Percentiles rank a stretch among this genome's conserved stretches.
Evolutionary conservation across 352 stramenopile genomes (phyloP).

Genomic region (Pythium rishiriense): DNA sequence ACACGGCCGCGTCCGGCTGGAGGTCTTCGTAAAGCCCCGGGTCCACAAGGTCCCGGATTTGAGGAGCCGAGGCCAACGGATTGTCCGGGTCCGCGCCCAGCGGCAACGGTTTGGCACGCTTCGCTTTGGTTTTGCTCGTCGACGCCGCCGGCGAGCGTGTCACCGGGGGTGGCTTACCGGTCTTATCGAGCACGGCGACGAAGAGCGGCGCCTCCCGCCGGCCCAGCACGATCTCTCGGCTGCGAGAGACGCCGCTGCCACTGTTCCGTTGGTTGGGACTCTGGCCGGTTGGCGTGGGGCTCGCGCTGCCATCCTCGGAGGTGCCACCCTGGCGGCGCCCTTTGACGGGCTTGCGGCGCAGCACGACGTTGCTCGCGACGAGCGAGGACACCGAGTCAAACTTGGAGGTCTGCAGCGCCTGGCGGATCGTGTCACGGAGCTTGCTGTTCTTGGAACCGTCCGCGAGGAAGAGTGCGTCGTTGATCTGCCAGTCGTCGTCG

Average conservation of each 20-base stretch:
- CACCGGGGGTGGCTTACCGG: slow-evolving; percentile 17
- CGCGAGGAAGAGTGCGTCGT: slow-evolving; percentile 83
- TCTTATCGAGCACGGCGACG: slow-evolving; percentile 51
- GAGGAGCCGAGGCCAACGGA: slow-evolving; percentile 34
- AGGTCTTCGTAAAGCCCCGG: slow-evolving; percentile 61
- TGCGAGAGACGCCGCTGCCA: neutral
- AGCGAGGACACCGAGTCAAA: slow-evolving; percentile 91
- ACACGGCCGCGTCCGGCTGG: neutral
- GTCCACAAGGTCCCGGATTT: slow-evolving; percentile 78
- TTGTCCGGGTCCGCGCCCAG: slow-evolving; percentile 22
- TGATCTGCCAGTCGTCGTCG: slow-evolving; percentile 62
- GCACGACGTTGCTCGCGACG: slow-evolving; percentile 72
- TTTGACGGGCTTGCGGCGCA: slow-evolving; percentile 52
- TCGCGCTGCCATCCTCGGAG: neutral
- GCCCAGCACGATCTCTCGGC: slow-evolving; percentile 64
- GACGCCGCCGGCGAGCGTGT: neutral
- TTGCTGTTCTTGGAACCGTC: slow-evolving; percentile 87
- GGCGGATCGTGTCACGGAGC: slow-evolving; percentile 80
- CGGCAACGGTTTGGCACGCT: slow-evolving; percentile 5
- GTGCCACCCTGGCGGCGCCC: slow-evolving; percentile 14
- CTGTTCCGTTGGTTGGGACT: slow-evolving; percentile 13
- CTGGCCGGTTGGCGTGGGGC: no score
- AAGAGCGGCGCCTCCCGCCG: slow-evolving; percentile 61
- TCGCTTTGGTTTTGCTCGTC: slow-evolving; percentile 2
- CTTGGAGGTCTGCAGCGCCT: slow-evolving; percentile 80